Conservation (phyloP, 2,329 filamentous ascomycete genomes). For the Paecilomyces sp. region DNA sequence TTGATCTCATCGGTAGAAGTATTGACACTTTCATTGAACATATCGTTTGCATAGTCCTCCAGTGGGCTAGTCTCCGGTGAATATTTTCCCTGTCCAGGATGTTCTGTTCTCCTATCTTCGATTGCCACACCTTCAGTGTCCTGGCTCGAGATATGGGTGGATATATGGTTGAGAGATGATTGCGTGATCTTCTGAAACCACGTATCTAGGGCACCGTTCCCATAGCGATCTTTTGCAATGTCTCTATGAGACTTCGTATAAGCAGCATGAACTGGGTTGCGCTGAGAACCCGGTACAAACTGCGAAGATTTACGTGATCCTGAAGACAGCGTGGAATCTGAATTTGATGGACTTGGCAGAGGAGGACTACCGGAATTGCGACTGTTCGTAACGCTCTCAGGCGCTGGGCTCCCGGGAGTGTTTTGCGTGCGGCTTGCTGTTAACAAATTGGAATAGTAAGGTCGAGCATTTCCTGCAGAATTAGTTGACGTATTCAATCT, state of each 20-base stretch:
- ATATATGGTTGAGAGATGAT: background rate
- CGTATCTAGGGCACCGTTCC: constrained; percentile 22
- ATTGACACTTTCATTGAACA: background rate
- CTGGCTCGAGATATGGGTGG: background rate
- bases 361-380: constrained; percentile 1
- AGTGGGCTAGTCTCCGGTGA: background rate
- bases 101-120: background rate
- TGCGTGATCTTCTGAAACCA: constrained; percentile 17
- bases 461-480: background rate
- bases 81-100: background rate
- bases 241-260: constrained; percentile 9
- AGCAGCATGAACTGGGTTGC: constrained; percentile 2
- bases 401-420: background rate
- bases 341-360: constrained; percentile 13
- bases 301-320: constrained; percentile 3
- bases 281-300: constrained; percentile 1
- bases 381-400: background rate
- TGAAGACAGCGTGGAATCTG: constrained; percentile 5
- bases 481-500: constrained; percentile 19
- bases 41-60: background rate
- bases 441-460: constrained; percentile 9
- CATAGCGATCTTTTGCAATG: constrained; percentile 14
- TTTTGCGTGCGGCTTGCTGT: constrained; percentile 7
- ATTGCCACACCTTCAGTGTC: background rate
- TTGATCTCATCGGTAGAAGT: background rate